These are phyloP conservation scores for Pelargonium citronellum DNA, from an alignment of 441 rosid genomes.

Conservation along the genomic window DNA sequence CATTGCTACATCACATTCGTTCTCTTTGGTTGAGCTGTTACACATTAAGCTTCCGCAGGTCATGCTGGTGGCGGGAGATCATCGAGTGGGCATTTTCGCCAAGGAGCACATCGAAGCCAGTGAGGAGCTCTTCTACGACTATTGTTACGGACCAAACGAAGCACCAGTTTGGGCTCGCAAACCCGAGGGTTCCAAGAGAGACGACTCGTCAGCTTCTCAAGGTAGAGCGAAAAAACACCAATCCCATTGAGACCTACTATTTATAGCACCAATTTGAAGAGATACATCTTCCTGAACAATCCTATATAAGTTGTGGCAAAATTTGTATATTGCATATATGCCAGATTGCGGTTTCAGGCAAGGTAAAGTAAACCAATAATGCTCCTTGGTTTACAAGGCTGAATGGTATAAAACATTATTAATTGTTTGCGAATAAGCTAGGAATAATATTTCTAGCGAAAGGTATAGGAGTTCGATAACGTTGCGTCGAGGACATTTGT, in stretches of 20 bases:
- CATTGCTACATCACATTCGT: background rate
- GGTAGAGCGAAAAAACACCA: constrained; percentile 97
- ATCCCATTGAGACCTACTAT: constrained; percentile 45
- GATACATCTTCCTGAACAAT: background rate
- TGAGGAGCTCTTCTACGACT: constrained; percentile 81
- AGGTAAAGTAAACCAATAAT: no score
- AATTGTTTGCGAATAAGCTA: no score
- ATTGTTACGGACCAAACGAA: constrained; percentile 78
- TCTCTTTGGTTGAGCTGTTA: constrained; percentile 20
- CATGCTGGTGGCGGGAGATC: constrained; percentile 85
- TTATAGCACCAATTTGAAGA: constrained; percentile 1
- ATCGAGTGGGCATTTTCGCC: constrained; percentile 79
- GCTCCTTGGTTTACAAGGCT: no score
- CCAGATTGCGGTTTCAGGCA: background rate
- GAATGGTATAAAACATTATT: no score
- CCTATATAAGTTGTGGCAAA: constrained; percentile 1
- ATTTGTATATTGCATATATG: background rate
- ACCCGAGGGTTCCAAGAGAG: constrained; percentile 82
- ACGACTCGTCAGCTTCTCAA: constrained; percentile 54
- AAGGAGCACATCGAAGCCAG: constrained; percentile 62
- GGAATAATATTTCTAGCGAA: no score
- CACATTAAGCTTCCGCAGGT: constrained; percentile 37
- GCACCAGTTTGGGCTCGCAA: constrained; percentile 88
- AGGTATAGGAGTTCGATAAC: no score
- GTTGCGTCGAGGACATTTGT: no score